Evolutionary conservation across 2,329 filamentous ascomycete genomes (phyloP).

Genomic region (Sphaceloma murrayae): DNA sequence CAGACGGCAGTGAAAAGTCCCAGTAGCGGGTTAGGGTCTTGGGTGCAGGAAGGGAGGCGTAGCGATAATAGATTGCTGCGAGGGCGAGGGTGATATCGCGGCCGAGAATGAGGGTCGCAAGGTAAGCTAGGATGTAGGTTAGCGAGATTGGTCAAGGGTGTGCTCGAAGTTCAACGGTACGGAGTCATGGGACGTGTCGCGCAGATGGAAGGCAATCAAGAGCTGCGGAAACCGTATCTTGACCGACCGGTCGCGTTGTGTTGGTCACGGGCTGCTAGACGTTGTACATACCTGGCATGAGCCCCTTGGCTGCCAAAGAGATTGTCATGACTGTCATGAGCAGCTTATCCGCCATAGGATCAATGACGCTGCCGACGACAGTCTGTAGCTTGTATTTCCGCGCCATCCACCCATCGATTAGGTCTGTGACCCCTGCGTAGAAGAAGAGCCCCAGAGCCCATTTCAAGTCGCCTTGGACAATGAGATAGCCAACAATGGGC

Average conservation of each 20-base stretch:
- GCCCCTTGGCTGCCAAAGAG: conserved; percentile 71
- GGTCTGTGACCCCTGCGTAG: conserved; percentile 83
- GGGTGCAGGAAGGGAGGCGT: conserved; percentile 83
- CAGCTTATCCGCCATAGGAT: conserved; percentile 93
- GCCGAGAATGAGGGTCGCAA: conserved; percentile 82
- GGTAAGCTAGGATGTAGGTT: conserved; percentile 56
- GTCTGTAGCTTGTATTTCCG: conserved; percentile 80
- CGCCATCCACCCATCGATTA: conserved; percentile 91
- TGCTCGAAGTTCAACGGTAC: not conserved
- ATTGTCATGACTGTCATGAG: conserved; percentile 91
- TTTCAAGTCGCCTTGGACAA: conserved; percentile 70
- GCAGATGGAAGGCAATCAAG: too few relatives aligned
- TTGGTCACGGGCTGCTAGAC: conserved; percentile 11
- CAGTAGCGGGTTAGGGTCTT: conserved; percentile 91
- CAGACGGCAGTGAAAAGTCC: conserved; percentile 89
- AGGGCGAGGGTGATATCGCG: conserved; percentile 75
- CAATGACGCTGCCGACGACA: conserved; percentile 87
- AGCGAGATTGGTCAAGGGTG: not conserved
- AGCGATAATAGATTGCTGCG: conserved; percentile 88
- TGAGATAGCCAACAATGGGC: conserved; percentile 77
- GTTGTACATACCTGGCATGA: conserved; percentile 57
- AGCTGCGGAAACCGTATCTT: too few relatives aligned
- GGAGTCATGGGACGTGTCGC: too few relatives aligned
- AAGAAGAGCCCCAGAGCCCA: conserved; percentile 78
- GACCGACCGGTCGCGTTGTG: too few relatives aligned